Conservation (phyloP, 129 eudicot genomes). For the Gnaphalium uliginosum region DNA sequence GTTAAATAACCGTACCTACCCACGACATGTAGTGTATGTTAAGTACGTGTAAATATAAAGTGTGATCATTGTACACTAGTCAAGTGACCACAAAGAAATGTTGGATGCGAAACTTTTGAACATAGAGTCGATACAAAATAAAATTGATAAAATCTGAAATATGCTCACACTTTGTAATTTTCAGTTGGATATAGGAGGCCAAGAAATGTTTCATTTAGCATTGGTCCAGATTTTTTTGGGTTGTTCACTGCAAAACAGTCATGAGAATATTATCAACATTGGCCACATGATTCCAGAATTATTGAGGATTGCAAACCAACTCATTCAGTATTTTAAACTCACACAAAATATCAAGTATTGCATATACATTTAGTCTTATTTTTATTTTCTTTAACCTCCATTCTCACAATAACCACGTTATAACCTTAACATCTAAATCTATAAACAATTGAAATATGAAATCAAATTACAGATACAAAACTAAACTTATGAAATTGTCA, state of each 20-base stretch:
- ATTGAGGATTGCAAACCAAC: neutral
- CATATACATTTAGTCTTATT: too few relatives aligned
- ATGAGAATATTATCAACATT: conserved; percentile 19
- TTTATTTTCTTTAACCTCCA: neutral
- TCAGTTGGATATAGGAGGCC: conserved; percentile 95
- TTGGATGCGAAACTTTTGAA: neutral
- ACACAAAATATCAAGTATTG: neutral
- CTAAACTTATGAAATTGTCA: neutral
- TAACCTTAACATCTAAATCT: neutral
- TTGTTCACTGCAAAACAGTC: conserved; percentile 72
- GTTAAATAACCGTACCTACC: conserved; percentile 95
- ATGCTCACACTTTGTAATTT: conserved; percentile 90
- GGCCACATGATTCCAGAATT: neutral
- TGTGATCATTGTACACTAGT: conserved; percentile 4
- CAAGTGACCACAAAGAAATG: neutral
- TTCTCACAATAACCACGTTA: neutral
- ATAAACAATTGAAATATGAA: neutral
- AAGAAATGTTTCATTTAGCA: conserved; percentile 94
- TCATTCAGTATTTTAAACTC: neutral
- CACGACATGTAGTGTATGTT: conserved; percentile 29
- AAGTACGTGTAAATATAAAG: conserved; percentile 7
- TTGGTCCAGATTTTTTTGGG: conserved; percentile 94
- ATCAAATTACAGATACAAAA: neutral
- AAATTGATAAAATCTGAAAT: conserved; percentile 1
- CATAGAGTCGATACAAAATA: neutral